Evolutionary conservation across 495 filamentous ascomycete genomes (phyloP).

Genomic region (Usnea hakonensis): DNA sequence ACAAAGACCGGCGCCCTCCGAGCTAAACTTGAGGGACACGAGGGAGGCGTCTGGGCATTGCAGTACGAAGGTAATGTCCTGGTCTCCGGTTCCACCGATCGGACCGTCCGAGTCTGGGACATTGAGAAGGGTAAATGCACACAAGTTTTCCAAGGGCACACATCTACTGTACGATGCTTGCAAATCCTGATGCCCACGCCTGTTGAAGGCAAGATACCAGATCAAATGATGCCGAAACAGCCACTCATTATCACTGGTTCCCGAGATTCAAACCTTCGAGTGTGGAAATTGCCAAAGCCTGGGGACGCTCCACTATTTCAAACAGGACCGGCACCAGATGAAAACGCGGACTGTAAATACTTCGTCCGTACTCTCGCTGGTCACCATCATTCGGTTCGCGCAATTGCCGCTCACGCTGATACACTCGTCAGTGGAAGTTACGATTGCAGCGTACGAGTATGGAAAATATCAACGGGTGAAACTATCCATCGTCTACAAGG

Average conservation of each 20-base stretch:
- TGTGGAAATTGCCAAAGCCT: constrained; percentile 90
- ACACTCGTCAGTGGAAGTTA: constrained; percentile 99
- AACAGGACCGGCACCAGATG: constrained; percentile 63
- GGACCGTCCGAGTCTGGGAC: constrained; percentile 95
- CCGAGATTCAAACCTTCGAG: constrained; percentile 84
- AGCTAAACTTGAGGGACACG: constrained; percentile 79
- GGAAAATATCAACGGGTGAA: constrained; percentile 94
- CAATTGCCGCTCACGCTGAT: constrained; percentile 91
- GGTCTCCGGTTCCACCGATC: constrained; percentile 93
- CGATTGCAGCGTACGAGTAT: constrained; percentile 91
- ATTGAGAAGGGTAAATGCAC: constrained; percentile 85
- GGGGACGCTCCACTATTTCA: constrained; percentile 69
- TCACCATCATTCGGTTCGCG: constrained; percentile 91
- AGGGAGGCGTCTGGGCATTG: constrained; percentile 95
- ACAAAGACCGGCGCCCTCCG: constrained; percentile 86
- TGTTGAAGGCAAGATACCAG: constrained; percentile 67
- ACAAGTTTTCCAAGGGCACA: constrained; percentile 94
- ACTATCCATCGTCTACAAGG: constrained; percentile 80
- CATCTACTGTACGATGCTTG: constrained; percentile 91
- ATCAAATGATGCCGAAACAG: constrained; percentile 72
- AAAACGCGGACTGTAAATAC: constrained; percentile 75
- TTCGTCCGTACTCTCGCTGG: constrained; percentile 83
- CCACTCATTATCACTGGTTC: constrained; percentile 97
- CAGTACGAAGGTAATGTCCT: constrained; percentile 93
- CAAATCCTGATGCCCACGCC: constrained; percentile 87